Percentiles rank a stretch among this genome's conserved stretches.
These are phyloP conservation scores for Auricularia auricula-judae DNA, from an alignment of 768 basidiomycete species.

Conservation along the genomic window DNA sequence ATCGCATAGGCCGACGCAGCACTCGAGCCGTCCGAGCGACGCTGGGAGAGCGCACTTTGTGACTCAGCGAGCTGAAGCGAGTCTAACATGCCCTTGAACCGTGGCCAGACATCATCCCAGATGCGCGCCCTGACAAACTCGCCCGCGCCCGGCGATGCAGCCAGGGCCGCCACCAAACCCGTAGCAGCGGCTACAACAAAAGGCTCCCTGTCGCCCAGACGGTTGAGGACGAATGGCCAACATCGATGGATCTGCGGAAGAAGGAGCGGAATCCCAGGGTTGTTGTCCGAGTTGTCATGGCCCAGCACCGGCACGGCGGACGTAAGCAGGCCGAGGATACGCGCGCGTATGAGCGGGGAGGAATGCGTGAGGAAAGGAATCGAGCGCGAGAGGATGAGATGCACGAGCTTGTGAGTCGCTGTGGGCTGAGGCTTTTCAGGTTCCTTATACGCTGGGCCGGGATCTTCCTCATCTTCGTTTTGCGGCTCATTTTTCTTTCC, in stretches of 20 bases:
- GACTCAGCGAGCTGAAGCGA: slow-evolving; percentile 53
- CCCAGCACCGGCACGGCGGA: slow-evolving; percentile 57
- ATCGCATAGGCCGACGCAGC: slow-evolving; percentile 60
- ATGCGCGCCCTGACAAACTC: slow-evolving; percentile 77
- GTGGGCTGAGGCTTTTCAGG: slow-evolving; percentile 41
- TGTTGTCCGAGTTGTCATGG: slow-evolving; percentile 41
- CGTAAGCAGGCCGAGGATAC: slow-evolving; percentile 65
- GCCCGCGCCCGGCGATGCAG: slow-evolving; percentile 44
- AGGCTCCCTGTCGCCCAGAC: slow-evolving; percentile 58
- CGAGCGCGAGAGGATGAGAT: slow-evolving; percentile 79
- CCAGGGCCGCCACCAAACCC: slow-evolving; percentile 59
- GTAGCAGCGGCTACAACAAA: slow-evolving; percentile 76
- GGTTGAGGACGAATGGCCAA: slow-evolving; percentile 91
- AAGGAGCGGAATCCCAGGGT: slow-evolving; percentile 21
- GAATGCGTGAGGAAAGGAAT: slow-evolving; percentile 85
- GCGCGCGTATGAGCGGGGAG: slow-evolving; percentile 75
- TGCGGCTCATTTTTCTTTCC: slow-evolving; percentile 22
- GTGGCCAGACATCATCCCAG: slow-evolving; percentile 92
- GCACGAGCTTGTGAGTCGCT: slow-evolving; percentile 62
- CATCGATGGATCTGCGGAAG: slow-evolving; percentile 78
- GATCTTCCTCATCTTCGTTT: slow-evolving; percentile 16
- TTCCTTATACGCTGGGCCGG: slow-evolving; percentile 24
- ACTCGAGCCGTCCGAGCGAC: slow-evolving; percentile 29
- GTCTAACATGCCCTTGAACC: slow-evolving; percentile 49
- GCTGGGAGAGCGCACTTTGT: slow-evolving; percentile 52